Conservation (phyloP, 495 filamentous ascomycete species). For the Elasticomyces elasticus region DNA sequence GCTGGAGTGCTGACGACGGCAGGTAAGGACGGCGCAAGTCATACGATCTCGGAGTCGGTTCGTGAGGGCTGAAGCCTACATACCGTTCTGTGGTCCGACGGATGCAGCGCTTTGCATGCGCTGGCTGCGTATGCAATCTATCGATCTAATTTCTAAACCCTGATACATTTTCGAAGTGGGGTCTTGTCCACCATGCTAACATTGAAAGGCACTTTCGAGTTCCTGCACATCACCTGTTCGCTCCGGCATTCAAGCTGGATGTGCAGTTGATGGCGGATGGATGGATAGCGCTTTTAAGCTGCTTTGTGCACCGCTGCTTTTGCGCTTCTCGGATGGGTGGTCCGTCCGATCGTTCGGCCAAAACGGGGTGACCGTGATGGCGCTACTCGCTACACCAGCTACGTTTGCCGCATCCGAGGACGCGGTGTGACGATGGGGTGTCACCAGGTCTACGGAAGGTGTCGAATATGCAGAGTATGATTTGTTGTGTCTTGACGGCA, state of each 20-base stretch:
- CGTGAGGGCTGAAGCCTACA: no score
- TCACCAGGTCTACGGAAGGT: constrained; percentile 29
- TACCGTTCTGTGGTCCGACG: no score
- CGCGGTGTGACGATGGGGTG: constrained; percentile 1
- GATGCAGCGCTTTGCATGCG: no score
- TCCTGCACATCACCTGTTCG: no score
- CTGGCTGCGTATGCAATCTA: no score
- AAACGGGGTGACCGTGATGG: neutral
- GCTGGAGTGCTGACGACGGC: neutral
- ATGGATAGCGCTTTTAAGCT: constrained; percentile 27
- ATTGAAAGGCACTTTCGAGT: no score
- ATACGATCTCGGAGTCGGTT: neutral
- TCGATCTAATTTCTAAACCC: no score
- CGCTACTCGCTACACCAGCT: constrained; percentile 13
- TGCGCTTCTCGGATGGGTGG: neutral
- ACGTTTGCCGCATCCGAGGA: constrained; percentile 15
- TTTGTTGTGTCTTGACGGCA: constrained; percentile 27
- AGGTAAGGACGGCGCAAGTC: neutral
- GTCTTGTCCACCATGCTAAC: neutral
- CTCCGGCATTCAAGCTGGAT: no score
- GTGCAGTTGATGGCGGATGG: constrained; percentile 16
- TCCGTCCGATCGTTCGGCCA: neutral
- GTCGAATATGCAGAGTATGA: constrained; percentile 23
- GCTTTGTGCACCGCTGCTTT: neutral
- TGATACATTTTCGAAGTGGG: no score